phyloP scores from a whole-genome alignment of 78 protist genomes.

The Isochrysis galbana region DNA sequence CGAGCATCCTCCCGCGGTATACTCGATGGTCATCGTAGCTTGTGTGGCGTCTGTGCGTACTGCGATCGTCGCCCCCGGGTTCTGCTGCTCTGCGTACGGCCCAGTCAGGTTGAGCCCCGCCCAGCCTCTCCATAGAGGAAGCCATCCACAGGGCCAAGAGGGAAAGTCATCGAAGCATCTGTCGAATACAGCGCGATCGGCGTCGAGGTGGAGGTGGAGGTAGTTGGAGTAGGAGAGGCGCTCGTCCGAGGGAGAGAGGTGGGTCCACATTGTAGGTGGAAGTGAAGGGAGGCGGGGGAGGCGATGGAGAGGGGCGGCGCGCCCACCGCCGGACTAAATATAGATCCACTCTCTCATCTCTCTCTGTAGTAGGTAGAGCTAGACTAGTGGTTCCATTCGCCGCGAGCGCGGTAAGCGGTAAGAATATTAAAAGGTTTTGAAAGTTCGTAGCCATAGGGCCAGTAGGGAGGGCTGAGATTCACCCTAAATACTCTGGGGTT shows the following conservation, averaged over 20 bases:
- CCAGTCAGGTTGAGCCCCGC: background rate
- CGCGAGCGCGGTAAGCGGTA: too few relatives aligned
- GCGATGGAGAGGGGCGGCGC: too few relatives aligned
- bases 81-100: background rate
- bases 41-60: background rate
- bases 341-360: too few relatives aligned
- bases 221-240: background rate
- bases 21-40: background rate
- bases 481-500: too few relatives aligned
- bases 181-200: background rate
- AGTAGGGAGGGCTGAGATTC: too few relatives aligned
- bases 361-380: too few relatives aligned
- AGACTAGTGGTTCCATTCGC: too few relatives aligned
- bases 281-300: background rate
- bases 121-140: background rate
- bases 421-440: too few relatives aligned
- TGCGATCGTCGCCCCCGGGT: background rate
- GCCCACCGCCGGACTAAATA: too few relatives aligned
- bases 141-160: background rate
- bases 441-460: too few relatives aligned
- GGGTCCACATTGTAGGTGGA: background rate
- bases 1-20: background rate
- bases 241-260: background rate
- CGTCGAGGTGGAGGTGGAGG: background rate
- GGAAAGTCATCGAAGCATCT: background rate